Conservation (phyloP, 441 rosid genomes). For the Bocquillonia castaneifolia region DNA sequence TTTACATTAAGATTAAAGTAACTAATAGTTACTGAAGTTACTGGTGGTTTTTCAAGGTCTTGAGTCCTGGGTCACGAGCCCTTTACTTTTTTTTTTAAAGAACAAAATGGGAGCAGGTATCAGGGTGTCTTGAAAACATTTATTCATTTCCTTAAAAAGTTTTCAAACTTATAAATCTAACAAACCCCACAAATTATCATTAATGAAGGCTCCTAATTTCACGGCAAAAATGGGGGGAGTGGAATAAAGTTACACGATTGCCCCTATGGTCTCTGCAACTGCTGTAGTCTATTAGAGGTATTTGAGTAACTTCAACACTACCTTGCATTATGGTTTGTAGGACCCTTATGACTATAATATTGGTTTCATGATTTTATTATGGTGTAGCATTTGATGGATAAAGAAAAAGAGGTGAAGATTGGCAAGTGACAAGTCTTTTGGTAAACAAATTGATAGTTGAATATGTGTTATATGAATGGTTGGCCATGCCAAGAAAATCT, state of each 20-base stretch:
- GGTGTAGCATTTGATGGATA: conserved; percentile 23
- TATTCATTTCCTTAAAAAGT: conserved; percentile 14
- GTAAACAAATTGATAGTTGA: conserved; percentile 19
- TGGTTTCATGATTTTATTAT: conserved; percentile 30
- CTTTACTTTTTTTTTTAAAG: conserved; percentile 1
- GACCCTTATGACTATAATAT: conserved; percentile 32
- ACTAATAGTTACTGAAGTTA: conserved; percentile 14
- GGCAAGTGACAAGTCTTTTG: conserved; percentile 21
- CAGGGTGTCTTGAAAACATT: conserved; percentile 25
- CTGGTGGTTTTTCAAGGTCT: conserved; percentile 13
- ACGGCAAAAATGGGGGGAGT: conserved; percentile 63
- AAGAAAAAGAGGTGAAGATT: conserved; percentile 6
- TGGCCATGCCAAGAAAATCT: conserved; percentile 9
- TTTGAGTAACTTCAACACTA: conserved; percentile 20
- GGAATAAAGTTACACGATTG: neutral
- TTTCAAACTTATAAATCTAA: neutral
- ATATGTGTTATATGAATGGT: conserved; percentile 15
- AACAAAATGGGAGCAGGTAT: conserved; percentile 24
- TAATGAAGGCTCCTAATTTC: conserved; percentile 34
- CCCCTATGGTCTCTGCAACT: neutral
- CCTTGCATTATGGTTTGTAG: conserved; percentile 23
- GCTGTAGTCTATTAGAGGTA: conserved; percentile 14
- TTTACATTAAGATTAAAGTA: conserved; percentile 32
- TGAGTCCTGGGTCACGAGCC: no score
- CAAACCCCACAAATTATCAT: conserved; percentile 35